Conservation (phyloP, 129 eudicot species). For the sunflower (Helianthus annuus) region HanXRQr2.0-SUNRISE NC_035435.2:162980372-162980871, state of each 20-base stretch:
- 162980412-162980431: constrained; percentile 9
- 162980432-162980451: constrained; percentile 10
- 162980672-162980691: constrained; percentile 59
- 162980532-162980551: background rate
- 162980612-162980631: constrained; percentile 6
- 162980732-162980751: constrained; percentile 66
- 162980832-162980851: constrained; percentile 40
- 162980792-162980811: constrained; percentile 77
- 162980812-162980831: constrained; percentile 89
- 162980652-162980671: constrained; percentile 55
- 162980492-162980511: background rate
- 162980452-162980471: constrained; percentile 20
- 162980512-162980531: constrained; percentile 2
- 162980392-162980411: constrained; percentile 6
- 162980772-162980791: constrained; percentile 65
- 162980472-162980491: background rate
- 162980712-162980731: constrained; percentile 60
- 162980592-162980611: constrained; percentile 28
- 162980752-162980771: constrained; percentile 59
- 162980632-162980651: background rate
- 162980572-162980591: background rate
- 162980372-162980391: background rate
- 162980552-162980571: constrained; percentile 4
- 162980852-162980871: background rate
- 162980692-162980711: constrained; percentile 59